These are phyloP conservation scores for Roridomyces roridus DNA, from an alignment of 768 basidiomycete genomes.

Conservation along the genomic window DNA sequence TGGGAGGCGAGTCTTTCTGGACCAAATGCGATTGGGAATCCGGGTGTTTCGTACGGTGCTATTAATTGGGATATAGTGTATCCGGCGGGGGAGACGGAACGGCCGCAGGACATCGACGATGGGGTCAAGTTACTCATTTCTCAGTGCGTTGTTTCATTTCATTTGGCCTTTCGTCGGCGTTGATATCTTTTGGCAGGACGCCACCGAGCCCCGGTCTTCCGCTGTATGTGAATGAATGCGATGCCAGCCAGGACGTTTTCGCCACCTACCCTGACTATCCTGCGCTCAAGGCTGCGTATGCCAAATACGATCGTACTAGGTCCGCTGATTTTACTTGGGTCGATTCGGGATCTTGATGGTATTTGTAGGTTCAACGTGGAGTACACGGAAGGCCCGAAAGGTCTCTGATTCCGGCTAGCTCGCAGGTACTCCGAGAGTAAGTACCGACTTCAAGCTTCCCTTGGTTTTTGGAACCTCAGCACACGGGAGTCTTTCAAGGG, in stretches of 20 bases:
- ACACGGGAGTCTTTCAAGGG: no score
- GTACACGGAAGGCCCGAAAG: slow-evolving; percentile 14
- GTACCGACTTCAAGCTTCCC: no score
- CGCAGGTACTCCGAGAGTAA: no score
- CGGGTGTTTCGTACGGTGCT: slow-evolving; percentile 8
- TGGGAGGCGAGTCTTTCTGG: slow-evolving; percentile 29
- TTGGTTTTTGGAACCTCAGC: no score
- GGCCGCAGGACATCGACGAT: neutral
- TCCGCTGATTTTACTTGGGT: slow-evolving; percentile 17
- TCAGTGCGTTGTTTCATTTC: slow-evolving; percentile 26
- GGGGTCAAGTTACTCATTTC: slow-evolving; percentile 17
- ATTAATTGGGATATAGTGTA: slow-evolving; percentile 6
- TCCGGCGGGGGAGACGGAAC: neutral
- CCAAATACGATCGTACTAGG: slow-evolving; percentile 53
- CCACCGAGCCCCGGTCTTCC: slow-evolving; percentile 3
- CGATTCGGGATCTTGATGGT: neutral
- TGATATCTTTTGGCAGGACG: neutral
- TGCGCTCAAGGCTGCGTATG: slow-evolving; percentile 42
- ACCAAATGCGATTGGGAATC: slow-evolving; percentile 10
- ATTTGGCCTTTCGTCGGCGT: neutral
- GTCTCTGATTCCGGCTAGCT: no score
- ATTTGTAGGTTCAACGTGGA: slow-evolving; percentile 14
- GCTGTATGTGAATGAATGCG: slow-evolving; percentile 43
- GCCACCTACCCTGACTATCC: slow-evolving; percentile 44
- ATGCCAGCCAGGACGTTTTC: slow-evolving; percentile 44